phyloP scores from a whole-genome alignment of 2,329 filamentous ascomycete genomes.

The Alternaria angustiovoidea region DNA sequence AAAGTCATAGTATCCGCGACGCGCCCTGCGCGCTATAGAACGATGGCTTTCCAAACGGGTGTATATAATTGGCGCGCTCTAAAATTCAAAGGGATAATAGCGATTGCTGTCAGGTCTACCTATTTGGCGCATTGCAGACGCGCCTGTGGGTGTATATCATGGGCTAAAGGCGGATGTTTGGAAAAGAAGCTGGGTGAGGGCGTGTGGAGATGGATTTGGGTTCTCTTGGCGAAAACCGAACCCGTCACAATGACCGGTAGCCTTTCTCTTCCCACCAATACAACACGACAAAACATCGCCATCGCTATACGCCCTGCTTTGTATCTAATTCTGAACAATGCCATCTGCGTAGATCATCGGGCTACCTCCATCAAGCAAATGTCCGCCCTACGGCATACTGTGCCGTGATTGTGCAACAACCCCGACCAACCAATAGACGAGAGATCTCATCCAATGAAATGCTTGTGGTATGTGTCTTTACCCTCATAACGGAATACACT shows the following conservation, averaged over 20 bases:
- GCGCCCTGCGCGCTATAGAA: neutral
- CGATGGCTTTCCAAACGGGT: neutral
- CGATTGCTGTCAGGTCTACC: neutral
- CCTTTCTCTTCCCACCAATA: neutral
- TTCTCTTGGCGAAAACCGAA: neutral
- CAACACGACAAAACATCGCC: neutral
- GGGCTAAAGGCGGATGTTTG: neutral
- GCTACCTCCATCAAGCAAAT: neutral
- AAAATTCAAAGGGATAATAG: neutral
- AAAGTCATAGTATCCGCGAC: neutral
- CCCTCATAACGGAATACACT: neutral
- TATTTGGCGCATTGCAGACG: neutral
- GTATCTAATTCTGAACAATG: neutral
- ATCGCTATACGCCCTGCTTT: neutral
- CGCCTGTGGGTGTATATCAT: neutral
- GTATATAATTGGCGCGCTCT: neutral
- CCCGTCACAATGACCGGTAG: neutral
- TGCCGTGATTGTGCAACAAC: neutral
- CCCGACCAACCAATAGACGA: neutral
- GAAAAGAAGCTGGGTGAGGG: neutral
- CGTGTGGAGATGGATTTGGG: no score
- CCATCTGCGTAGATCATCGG: neutral
- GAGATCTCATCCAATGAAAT: neutral
- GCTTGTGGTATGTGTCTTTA: neutral
- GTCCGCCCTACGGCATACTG: neutral